Percentiles rank a stretch among this genome's conserved stretches.
Conservation (phyloP, 1,284 basidiomycete species). For the Golubevia pallescens region DNA sequence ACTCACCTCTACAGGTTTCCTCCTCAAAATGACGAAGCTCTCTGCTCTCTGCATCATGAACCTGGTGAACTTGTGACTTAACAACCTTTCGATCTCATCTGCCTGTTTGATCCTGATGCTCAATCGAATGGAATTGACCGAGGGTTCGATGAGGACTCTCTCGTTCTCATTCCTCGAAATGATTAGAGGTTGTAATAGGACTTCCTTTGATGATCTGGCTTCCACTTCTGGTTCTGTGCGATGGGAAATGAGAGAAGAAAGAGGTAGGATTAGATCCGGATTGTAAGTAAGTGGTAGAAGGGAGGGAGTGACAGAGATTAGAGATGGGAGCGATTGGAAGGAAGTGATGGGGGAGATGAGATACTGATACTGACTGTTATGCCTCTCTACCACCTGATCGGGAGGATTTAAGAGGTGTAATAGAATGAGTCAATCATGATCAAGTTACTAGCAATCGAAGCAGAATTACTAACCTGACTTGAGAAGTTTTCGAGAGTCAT, state of each 20-base stretch:
- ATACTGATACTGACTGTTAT: constrained; percentile 76
- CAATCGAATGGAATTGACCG: constrained; percentile 93
- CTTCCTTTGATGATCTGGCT: constrained; percentile 67
- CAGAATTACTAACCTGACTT: constrained; percentile 75
- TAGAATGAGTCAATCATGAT: not conserved
- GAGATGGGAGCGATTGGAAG: not conserved
- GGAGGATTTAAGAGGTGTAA: constrained; percentile 21
- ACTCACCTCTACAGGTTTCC: constrained; percentile 76
- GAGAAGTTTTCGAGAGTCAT: constrained; percentile 96
- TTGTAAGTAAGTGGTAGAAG: not conserved
- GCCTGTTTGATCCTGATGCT: constrained; percentile 99
- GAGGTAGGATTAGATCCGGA: constrained; percentile 6
- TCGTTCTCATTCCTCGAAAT: constrained; percentile 98
- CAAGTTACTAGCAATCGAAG: constrained; percentile 10
- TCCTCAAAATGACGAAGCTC: constrained; percentile 90
- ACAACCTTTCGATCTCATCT: constrained; percentile 95
- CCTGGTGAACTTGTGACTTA: constrained; percentile 97
- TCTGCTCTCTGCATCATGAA: constrained; percentile 99
- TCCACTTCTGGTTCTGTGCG: constrained; percentile 76
- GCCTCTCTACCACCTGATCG: constrained; percentile 84
- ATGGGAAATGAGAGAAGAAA: not conserved
- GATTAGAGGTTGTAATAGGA: constrained; percentile 86
- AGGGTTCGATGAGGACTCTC: constrained; percentile 92
- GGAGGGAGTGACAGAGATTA: constrained; percentile 5
- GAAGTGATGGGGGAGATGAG: not conserved